Evolutionary conservation across 345 rosid genomes (phyloP).

Genomic region (Brassica nigra): DNA sequence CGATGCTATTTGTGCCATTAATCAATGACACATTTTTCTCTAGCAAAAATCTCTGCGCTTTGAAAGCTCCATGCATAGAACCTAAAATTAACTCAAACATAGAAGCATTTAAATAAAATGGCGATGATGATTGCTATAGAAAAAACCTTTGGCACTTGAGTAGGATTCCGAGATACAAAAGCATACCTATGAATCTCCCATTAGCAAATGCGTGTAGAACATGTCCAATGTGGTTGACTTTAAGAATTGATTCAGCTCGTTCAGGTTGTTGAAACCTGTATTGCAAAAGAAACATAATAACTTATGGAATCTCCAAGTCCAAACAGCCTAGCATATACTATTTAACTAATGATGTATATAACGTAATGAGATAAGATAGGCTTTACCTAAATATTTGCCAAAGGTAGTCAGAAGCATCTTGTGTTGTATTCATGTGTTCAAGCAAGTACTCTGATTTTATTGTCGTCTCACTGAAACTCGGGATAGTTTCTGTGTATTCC

Average conservation of each 20-base stretch:
- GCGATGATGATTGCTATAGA: neutral
- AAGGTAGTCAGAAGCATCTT: slow-evolving; percentile 80
- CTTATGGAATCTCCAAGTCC: neutral
- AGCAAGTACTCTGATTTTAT: slow-evolving; percentile 54
- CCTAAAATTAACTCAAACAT: slow-evolving; percentile 42
- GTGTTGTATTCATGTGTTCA: slow-evolving; percentile 70
- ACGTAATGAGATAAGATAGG: neutral
- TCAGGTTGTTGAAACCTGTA: slow-evolving; percentile 51
- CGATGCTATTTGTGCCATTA: slow-evolving; percentile 58
- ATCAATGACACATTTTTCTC: slow-evolving; percentile 45
- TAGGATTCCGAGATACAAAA: slow-evolving; percentile 14
- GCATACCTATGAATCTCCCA: slow-evolving; percentile 54
- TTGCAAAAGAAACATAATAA: slow-evolving; percentile 9
- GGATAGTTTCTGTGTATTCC: slow-evolving; percentile 57
- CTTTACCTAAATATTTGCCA: slow-evolving; percentile 71
- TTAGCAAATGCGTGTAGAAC: slow-evolving; percentile 71
- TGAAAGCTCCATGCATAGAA: slow-evolving; percentile 58
- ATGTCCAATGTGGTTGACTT: slow-evolving; percentile 61
- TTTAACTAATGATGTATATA: neutral
- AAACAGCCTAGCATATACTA: slow-evolving; percentile 9
- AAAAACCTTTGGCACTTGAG: neutral
- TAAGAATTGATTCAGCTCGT: slow-evolving; percentile 43
- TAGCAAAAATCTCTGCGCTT: slow-evolving; percentile 39
- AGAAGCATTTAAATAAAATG: neutral
- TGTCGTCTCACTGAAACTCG: slow-evolving; percentile 50